These are phyloP conservation scores for Neurospora pannonica DNA, from an alignment of 495 filamentous ascomycete genomes.

Conservation along the genomic window DNA sequence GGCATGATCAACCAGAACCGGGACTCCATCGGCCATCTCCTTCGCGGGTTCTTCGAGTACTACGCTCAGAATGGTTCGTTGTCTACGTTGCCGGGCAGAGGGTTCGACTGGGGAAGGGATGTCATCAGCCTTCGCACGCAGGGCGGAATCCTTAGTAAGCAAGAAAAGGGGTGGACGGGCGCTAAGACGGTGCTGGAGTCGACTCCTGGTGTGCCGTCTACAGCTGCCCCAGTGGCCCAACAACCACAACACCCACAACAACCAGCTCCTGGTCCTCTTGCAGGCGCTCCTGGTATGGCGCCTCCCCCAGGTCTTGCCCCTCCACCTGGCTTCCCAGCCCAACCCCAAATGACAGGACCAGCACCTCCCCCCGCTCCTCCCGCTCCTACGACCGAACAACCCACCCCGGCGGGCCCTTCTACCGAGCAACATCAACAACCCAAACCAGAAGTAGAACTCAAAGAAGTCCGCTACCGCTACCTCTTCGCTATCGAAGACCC, in stretches of 20 bases:
- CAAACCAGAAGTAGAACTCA: conserved; percentile 27
- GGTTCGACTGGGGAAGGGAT: conserved; percentile 63
- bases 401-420: not conserved
- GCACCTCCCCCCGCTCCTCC: not conserved
- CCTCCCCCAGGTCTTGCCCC: not conserved
- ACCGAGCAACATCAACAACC: not conserved
- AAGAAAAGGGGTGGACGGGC: conserved; percentile 66
- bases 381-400: not conserved
- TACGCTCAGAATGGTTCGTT: conserved; percentile 48
- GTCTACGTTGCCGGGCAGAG: conserved; percentile 26
- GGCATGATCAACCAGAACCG: conserved; percentile 49
- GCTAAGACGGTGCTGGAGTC: conserved; percentile 47
- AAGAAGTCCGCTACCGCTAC: conserved; percentile 66
- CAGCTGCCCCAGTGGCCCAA: not conserved
- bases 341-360: not conserved
- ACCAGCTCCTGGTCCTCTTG: conserved; percentile 1
- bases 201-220: conserved; percentile 10
- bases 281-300: not conserved
- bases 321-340: not conserved
- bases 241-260: not conserved
- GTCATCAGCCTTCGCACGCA: conserved; percentile 62
- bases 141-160: conserved; percentile 59
- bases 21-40: conserved; percentile 52
- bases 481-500: conserved; percentile 83
- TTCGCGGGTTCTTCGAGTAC: conserved; percentile 76